Evolutionary conservation across 2,329 filamentous ascomycete genomes (phyloP), one percentile per base, ranked within the genome.

Genomic region (Pestalotiopsis sp.): DNA sequence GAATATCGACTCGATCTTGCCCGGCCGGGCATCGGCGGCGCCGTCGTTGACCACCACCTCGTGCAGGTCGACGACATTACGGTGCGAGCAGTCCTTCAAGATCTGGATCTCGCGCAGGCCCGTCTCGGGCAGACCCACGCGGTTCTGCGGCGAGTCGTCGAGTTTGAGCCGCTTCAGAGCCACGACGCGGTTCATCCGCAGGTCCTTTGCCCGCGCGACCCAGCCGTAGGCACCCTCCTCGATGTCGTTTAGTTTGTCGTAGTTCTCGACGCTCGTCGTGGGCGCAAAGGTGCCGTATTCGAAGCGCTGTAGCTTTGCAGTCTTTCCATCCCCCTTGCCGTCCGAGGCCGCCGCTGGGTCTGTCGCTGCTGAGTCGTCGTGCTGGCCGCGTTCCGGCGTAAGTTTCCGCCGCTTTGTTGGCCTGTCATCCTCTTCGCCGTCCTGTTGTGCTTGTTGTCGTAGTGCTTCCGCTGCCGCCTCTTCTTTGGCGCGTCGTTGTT

Each of bases 161-260:
- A 97, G 90, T 85, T 99, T 99, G 68, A 98, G 86, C 77, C 94
- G 92, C 85, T 99, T 99, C 72, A 99, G 84, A 14, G 96, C 96
- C 23, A 98, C 95, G 6, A 99, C 87, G 68, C 91, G 88, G 41
- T 93, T 92, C 0, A 93, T 95, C 4, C 85, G 83, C 39, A 87
- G 84, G 75, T 97, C 92, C 70, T 87, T 91, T 13, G 94, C 96
- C 69, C 96, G 88, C 67, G 95, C 95, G 4, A 99, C 96, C 88
- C 91, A 95, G 60, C 96, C 96, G 80, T 99, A 99, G 9, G 94
- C 94, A 45, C 96, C 96, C 83, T 99, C 96, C 80, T 98, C 96
- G 75, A 99, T 99, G 78, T 96, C 93, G 80, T 99, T 99, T 68
- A 99, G 85, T 73, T 93, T 92, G 76, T 98, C 93, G 82, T 95